Percentiles rank a stretch among this genome's conserved stretches.
Conservation (phyloP, 345 rosid genomes). For the Hibiscus syriacus region DNA sequence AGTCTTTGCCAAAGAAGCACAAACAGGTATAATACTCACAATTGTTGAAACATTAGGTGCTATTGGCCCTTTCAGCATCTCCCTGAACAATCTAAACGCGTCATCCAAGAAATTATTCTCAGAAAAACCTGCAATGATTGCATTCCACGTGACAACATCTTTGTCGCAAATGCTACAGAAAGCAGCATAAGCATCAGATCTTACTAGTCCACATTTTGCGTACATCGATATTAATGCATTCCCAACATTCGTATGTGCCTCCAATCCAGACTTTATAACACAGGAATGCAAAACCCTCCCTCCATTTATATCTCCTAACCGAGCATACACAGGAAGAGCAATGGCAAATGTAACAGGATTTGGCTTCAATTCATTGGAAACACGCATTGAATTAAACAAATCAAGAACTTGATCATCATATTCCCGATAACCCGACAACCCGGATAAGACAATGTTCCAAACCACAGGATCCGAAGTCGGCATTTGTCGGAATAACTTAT, state of each 20-base stretch:
- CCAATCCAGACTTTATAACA: conserved; percentile 53
- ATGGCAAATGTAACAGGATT: conserved; percentile 54
- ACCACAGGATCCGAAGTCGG: conserved; percentile 47
- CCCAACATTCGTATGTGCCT: conserved; percentile 55
- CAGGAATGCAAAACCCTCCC: conserved; percentile 55
- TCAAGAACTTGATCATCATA: conserved; percentile 37
- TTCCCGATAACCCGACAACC: conserved; percentile 41
- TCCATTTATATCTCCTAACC: conserved; percentile 32
- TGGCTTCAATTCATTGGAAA: conserved; percentile 36
- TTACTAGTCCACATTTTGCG: conserved; percentile 55
- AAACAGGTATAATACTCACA: conserved; percentile 54
- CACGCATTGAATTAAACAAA: conserved; percentile 45
- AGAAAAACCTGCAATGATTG: conserved; percentile 76
- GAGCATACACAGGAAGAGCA: conserved; percentile 68
- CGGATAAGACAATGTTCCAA: conserved; percentile 77
- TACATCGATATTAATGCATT: conserved; percentile 76
- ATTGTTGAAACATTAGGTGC: conserved; percentile 59
- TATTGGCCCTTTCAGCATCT: conserved; percentile 42
- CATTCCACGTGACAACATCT: conserved; percentile 89
- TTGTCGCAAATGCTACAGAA: conserved; percentile 49
- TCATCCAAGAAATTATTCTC: conserved; percentile 45
- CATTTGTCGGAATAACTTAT: conserved; percentile 47
- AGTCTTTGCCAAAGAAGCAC: conserved; percentile 36
- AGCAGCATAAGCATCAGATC: conserved; percentile 42
- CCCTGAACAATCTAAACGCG: conserved; percentile 50